These are phyloP conservation scores for Botrytis tulipae DNA, from an alignment of 2,329 filamentous ascomycete species.

Conservation along the genomic window DNA sequence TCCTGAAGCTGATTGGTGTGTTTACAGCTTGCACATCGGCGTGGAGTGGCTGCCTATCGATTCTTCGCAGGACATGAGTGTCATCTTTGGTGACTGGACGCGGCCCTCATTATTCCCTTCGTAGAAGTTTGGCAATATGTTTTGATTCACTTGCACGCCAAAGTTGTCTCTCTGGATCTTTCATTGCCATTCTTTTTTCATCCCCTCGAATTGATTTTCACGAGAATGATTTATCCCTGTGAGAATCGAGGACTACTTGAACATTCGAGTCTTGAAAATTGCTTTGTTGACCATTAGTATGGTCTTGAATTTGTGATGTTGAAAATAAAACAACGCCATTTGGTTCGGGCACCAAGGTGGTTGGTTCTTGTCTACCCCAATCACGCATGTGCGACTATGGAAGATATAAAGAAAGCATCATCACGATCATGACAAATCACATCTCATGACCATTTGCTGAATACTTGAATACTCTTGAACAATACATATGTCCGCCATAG, in stretches of 20 bases:
- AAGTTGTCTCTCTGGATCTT: background rate
- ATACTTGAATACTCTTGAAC: background rate
- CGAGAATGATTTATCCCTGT: conserved; percentile 3
- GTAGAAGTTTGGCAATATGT: background rate
- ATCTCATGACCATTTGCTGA: background rate
- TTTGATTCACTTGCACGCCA: background rate
- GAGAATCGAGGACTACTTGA: background rate
- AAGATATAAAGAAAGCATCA: background rate
- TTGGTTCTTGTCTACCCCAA: background rate
- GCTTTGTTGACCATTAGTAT: background rate
- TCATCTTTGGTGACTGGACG: conserved; percentile 5
- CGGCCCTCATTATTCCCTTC: background rate
- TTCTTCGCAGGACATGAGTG: background rate
- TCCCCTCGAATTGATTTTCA: background rate
- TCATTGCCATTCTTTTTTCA: background rate
- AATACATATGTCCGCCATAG: background rate
- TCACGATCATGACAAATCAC: background rate
- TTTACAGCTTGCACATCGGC: background rate
- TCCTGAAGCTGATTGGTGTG: background rate
- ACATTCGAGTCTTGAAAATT: background rate
- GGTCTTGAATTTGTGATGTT: background rate
- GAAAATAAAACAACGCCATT: background rate
- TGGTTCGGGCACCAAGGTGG: background rate
- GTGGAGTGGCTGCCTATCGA: background rate
- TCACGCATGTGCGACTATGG: background rate